Conservation (phyloP, 805 yeast species). For the Millerozyma miso region DNA sequence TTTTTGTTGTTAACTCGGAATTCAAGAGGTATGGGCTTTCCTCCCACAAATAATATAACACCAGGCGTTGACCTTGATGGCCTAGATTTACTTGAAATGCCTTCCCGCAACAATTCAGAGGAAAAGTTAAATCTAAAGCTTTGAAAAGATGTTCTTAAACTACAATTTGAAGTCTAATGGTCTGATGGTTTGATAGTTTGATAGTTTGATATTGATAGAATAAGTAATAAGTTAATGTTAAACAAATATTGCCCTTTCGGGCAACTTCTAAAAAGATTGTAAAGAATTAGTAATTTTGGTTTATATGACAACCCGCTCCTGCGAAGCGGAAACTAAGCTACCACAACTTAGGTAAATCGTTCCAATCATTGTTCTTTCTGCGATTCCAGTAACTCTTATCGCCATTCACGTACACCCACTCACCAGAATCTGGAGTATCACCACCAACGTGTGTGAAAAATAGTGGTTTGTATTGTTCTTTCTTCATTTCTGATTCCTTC, state of each 20-base stretch:
- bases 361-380: conserved; percentile 63
- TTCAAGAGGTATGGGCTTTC: conserved; percentile 9
- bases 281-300: too few relatives aligned
- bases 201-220: too few relatives aligned
- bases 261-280: too few relatives aligned
- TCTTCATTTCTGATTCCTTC: conserved; percentile 45
- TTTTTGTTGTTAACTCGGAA: conserved; percentile 43
- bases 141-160: conserved; percentile 5
- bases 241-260: too few relatives aligned
- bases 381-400: conserved; percentile 73
- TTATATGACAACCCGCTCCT: too few relatives aligned
- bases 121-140: conserved; percentile 33
- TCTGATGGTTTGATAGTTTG: too few relatives aligned
- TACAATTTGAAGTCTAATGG: not conserved
- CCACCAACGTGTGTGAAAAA: conserved; percentile 53
- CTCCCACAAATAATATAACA: not conserved
- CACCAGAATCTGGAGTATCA: conserved; percentile 33
- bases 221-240: too few relatives aligned
- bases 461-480: conserved; percentile 47
- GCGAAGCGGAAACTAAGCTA: too few relatives aligned
- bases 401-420: conserved; percentile 58
- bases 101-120: conserved; percentile 28
- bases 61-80: conserved; percentile 1
- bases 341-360: conserved; percentile 54
- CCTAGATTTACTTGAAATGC: conserved; percentile 22